Evolutionary conservation across 192 early-diverging fungal species (phyloP).

Genomic region (Backusella circina): DNA sequence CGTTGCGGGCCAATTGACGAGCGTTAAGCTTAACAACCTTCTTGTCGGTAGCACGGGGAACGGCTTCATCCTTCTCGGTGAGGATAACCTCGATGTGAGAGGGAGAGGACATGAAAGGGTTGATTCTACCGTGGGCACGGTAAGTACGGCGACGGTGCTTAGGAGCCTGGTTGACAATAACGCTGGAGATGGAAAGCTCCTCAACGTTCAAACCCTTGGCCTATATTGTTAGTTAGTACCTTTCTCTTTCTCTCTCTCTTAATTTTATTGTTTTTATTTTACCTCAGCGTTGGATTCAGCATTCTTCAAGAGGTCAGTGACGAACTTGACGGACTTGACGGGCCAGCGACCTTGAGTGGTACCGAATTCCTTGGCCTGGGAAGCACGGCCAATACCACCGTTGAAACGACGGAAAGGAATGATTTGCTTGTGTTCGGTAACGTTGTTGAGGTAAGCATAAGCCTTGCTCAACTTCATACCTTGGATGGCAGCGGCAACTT

Average conservation of each 20-base stretch:
- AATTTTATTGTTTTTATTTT: background rate
- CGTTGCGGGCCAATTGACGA: constrained; percentile 51
- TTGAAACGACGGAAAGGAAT: constrained; percentile 97
- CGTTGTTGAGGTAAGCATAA: constrained; percentile 86
- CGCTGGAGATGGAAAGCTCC: constrained; percentile 87
- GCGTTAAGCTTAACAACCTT: constrained; percentile 47
- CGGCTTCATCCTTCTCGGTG: constrained; percentile 84
- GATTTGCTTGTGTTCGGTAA: constrained; percentile 95
- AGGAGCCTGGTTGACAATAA: constrained; percentile 97
- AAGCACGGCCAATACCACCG: constrained; percentile 95
- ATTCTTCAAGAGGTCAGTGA: constrained; percentile 93
- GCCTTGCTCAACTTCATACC: constrained; percentile 93
- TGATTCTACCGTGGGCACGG: constrained; percentile 98
- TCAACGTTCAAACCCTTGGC: constrained; percentile 91
- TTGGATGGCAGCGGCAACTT: constrained; percentile 90
- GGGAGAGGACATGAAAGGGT: constrained; percentile 90
- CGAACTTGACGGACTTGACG: constrained; percentile 92
- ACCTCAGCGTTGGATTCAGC: constrained; percentile 96
- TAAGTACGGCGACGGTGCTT: constrained; percentile 96
- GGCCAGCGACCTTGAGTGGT: constrained; percentile 95
- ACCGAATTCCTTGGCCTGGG: constrained; percentile 94
- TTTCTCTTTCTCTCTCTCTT: background rate
- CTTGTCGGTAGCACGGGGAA: constrained; percentile 65
- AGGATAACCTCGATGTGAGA: constrained; percentile 97
- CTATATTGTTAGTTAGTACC: constrained; percentile 28